phyloP scores from a whole-genome alignment of 1,284 basidiomycete species.

The Mycosarcoma maydis region DNA sequence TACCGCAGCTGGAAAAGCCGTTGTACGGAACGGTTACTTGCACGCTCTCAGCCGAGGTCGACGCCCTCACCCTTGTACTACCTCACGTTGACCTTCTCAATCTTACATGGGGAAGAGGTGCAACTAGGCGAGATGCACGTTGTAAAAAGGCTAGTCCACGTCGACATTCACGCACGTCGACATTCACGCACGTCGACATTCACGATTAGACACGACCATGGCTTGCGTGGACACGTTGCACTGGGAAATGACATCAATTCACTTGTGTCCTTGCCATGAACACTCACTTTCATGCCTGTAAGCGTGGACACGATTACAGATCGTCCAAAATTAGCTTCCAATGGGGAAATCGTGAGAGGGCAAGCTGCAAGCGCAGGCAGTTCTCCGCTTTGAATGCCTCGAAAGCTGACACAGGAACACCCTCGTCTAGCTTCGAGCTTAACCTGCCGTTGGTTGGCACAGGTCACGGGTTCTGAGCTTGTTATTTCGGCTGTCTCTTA shows the following conservation, averaged over 20 bases:
- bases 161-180: too few relatives aligned
- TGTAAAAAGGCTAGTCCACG: conserved; percentile 10
- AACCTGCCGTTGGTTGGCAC: conserved; percentile 2
- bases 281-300: background rate
- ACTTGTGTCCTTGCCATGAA: too few relatives aligned
- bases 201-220: too few relatives aligned
- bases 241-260: too few relatives aligned
- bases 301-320: background rate
- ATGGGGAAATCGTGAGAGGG: background rate
- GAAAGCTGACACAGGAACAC: background rate
- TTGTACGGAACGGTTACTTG: conserved; percentile 6
- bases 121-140: conserved; percentile 9
- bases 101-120: background rate
- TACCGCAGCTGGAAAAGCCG: background rate
- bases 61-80: background rate
- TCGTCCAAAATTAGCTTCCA: background rate
- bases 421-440: background rate
- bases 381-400: background rate
- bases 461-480: conserved; percentile 2
- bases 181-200: too few relatives aligned
- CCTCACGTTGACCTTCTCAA: background rate
- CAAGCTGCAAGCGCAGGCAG: background rate
- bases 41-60: background rate
- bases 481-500: conserved; percentile 1
- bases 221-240: too few relatives aligned